phyloP scores from a whole-genome alignment of 2,329 filamentous ascomycete species.

The Metarhizium rileyi region DNA sequence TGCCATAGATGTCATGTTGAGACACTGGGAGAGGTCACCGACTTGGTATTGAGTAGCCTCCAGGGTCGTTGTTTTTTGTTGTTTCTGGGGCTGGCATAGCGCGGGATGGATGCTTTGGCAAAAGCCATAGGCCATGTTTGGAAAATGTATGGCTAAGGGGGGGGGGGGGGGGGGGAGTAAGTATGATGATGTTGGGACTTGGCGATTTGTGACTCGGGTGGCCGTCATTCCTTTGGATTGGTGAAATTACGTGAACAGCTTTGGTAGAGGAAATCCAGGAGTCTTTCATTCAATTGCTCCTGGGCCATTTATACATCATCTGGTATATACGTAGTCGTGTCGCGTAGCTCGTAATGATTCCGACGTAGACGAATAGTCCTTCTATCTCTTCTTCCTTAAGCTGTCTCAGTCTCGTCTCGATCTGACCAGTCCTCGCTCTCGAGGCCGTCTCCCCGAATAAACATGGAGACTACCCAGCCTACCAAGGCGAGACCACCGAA shows the following conservation, averaged over 20 bases:
- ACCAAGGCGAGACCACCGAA: constrained; percentile 76
- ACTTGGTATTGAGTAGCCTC: constrained; percentile 35
- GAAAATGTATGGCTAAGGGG: neutral
- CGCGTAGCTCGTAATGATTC: constrained; percentile 7
- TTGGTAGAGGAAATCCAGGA: neutral
- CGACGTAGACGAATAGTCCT: neutral
- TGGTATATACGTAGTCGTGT: neutral
- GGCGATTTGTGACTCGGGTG: neutral
- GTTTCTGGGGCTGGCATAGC: neutral
- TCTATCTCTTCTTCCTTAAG: neutral
- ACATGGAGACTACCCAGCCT: constrained; percentile 71
- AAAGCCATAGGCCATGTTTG: neutral
- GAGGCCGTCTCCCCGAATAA: constrained; percentile 56
- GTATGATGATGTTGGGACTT: neutral
- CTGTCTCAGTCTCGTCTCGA: constrained; percentile 15
- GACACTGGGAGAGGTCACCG: constrained; percentile 57
- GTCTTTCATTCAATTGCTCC: neutral
- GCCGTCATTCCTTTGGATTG: neutral
- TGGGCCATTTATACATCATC: neutral
- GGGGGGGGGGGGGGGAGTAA: neutral
- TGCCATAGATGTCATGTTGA: constrained; percentile 55
- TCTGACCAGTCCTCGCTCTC: constrained; percentile 47
- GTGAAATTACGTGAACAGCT: neutral
- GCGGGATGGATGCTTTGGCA: neutral
- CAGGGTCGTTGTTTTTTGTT: neutral